Evolutionary conservation across 2,329 filamentous ascomycete species (phyloP).

Genomic region (Hawksworthiomyces lignivorus): DNA sequence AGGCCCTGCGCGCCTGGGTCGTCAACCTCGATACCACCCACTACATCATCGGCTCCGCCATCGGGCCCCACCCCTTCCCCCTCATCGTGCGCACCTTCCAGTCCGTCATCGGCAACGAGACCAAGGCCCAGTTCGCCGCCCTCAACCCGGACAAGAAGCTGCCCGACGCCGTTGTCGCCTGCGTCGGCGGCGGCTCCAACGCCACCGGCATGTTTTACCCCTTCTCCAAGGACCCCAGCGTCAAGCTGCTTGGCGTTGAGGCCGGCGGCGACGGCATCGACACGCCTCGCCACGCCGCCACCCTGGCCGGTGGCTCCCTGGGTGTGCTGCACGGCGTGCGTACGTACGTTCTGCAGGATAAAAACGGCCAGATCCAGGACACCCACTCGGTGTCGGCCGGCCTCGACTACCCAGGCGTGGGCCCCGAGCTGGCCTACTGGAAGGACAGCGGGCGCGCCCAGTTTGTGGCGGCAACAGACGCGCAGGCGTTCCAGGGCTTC

Average conservation of each 20-base stretch:
- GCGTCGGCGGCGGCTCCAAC: constrained; percentile 92
- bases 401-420: constrained; percentile 94
- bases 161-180: constrained; percentile 92
- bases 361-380: constrained; percentile 86
- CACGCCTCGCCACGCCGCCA: constrained; percentile 78
- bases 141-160: constrained; percentile 82
- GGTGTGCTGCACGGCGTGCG: constrained; percentile 93
- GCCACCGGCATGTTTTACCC: constrained; percentile 98
- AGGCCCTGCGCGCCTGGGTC: constrained; percentile 91
- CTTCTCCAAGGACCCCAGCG: constrained; percentile 75
- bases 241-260: constrained; percentile 89
- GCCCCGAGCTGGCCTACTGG: constrained; percentile 85
- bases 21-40: constrained; percentile 88
- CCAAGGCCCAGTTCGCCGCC: constrained; percentile 81
- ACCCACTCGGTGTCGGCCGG: constrained; percentile 96
- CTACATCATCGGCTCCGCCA: constrained; percentile 96
- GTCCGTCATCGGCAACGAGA: constrained; percentile 91
- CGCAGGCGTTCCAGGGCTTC: constrained; percentile 84
- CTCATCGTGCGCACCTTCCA: constrained; percentile 97
- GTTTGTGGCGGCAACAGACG: constrained; percentile 87
- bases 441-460: constrained; percentile 82
- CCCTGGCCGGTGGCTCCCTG: constrained; percentile 76
- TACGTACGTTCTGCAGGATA: constrained; percentile 90
- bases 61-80: constrained; percentile 95
- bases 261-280: constrained; percentile 90